These are phyloP conservation scores for Daedaleopsis nitida DNA, from an alignment of 768 basidiomycete genomes.

Conservation along the genomic window DNA sequence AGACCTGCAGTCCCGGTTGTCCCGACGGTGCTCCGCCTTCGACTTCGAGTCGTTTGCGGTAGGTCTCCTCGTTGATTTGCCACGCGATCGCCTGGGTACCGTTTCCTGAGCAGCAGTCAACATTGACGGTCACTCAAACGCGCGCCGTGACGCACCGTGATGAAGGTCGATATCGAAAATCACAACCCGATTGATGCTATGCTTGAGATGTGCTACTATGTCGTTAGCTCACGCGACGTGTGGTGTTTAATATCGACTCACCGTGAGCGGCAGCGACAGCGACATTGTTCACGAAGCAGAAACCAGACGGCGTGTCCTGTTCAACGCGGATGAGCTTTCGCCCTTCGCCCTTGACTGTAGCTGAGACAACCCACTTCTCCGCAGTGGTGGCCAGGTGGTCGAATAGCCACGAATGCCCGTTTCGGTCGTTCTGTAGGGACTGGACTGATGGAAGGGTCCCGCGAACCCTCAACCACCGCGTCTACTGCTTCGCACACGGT, in stretches of 20 bases:
- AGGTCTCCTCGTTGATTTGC: slow-evolving; percentile 89
- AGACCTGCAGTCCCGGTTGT: slow-evolving; percentile 61
- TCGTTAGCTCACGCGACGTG: neutral
- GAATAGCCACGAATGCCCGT: slow-evolving; percentile 77
- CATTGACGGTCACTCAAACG: neutral
- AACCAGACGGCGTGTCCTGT: slow-evolving; percentile 79
- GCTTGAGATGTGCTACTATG: slow-evolving; percentile 77
- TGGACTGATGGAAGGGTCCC: neutral
- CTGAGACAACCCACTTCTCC: slow-evolving; percentile 49
- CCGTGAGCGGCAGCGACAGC: slow-evolving; percentile 90
- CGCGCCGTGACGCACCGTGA: slow-evolving; percentile 55
- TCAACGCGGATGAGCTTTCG: neutral
- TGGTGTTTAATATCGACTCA: slow-evolving; percentile 32
- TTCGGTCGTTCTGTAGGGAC: neutral
- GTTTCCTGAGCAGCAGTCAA: slow-evolving; percentile 58
- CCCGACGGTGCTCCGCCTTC: slow-evolving; percentile 39
- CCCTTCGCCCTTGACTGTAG: neutral
- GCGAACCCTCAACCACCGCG: slow-evolving; percentile 41
- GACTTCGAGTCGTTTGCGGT: slow-evolving; percentile 64
- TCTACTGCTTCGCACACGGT: slow-evolving; percentile 91
- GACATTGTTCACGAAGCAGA: slow-evolving; percentile 96
- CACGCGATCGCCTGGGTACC: slow-evolving; percentile 92
- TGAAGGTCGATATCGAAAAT: slow-evolving; percentile 94
- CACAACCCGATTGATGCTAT: slow-evolving; percentile 75
- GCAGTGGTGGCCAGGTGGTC: slow-evolving; percentile 95